These are phyloP conservation scores for Hebeloma cylindrosporum DNA, from an alignment of 768 basidiomycete genomes.

Conservation along the genomic window DNA sequence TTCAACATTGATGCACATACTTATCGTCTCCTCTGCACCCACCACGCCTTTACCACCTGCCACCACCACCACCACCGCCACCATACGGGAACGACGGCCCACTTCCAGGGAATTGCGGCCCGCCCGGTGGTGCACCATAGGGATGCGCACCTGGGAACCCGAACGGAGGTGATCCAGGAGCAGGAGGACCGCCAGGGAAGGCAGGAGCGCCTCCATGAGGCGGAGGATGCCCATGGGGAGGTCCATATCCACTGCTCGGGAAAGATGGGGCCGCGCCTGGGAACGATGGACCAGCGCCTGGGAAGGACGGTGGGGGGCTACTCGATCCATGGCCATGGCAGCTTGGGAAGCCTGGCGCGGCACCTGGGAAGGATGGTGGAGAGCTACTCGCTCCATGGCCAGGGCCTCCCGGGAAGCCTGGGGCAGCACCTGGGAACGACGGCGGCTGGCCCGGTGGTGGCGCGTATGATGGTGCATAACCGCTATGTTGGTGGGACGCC, in stretches of 20 bases:
- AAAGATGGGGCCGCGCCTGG: too few species aligned
- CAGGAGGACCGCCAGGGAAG: constrained; percentile 37
- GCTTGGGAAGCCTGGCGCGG: constrained; percentile 11
- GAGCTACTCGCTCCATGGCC: constrained; percentile 6
- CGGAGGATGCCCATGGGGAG: constrained; percentile 7
- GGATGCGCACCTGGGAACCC: constrained; percentile 40
- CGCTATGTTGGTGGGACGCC: constrained; percentile 8
- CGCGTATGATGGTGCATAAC: constrained; percentile 27
- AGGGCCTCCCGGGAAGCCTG: constrained; percentile 21
- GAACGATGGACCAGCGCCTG: constrained; percentile 23
- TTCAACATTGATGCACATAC: too few species aligned
- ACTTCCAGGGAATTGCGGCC: constrained; percentile 35
- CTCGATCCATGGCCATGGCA: too few species aligned
- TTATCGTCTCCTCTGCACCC: background rate
- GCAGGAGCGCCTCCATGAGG: constrained; percentile 29
- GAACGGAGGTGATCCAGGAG: constrained; percentile 28
- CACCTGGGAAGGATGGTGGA: constrained; percentile 32
- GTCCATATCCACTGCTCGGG: constrained; percentile 18
- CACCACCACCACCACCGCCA: constrained; percentile 11
- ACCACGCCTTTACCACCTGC: background rate
- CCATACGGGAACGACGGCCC: constrained; percentile 12
- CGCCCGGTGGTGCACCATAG: constrained; percentile 16
- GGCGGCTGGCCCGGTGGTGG: constrained; percentile 23
- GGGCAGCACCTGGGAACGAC: constrained; percentile 28
- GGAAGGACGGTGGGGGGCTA: constrained; percentile 21